phyloP scores from a whole-genome alignment of 1,284 basidiomycete species.

The Pisolithus thermaeus region DNA sequence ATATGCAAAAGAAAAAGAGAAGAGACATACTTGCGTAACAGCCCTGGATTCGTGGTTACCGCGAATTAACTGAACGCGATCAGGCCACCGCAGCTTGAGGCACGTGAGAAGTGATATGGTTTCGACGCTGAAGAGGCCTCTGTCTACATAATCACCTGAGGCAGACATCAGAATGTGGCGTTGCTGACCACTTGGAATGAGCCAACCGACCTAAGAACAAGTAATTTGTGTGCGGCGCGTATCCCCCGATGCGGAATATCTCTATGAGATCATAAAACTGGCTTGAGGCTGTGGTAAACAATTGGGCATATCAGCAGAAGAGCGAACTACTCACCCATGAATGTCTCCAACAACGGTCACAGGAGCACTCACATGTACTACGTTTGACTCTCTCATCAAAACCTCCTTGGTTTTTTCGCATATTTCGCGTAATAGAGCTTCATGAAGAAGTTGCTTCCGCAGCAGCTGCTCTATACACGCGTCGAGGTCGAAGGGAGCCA shows the following conservation, averaged over 20 bases:
- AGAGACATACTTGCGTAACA: constrained; percentile 81
- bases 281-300: constrained; percentile 43
- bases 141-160: constrained; percentile 95
- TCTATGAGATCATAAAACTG: constrained; percentile 99
- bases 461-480: constrained; percentile 89
- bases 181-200: constrained; percentile 2
- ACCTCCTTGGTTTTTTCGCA: constrained; percentile 99
- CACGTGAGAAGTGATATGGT: constrained; percentile 97
- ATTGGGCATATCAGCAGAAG: constrained; percentile 7
- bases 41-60: constrained; percentile 98
- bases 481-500: constrained; percentile 94
- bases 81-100: constrained; percentile 94
- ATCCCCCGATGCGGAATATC: constrained; percentile 97
- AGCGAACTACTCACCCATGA: constrained; percentile 73
- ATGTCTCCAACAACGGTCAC: constrained; percentile 99
- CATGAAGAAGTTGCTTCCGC: constrained; percentile 88
- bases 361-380: constrained; percentile 96
- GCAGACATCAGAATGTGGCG: constrained; percentile 5
- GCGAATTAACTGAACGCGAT: constrained; percentile 93
- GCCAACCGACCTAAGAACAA: constrained; percentile 80
- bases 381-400: constrained; percentile 98
- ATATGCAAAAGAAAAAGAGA: constrained; percentile 14
- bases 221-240: constrained; percentile 96
- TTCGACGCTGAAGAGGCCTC: constrained; percentile 96
- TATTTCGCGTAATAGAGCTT: constrained; percentile 90